Conservation (phyloP, 2,329 filamentous ascomycete species). For the Escovopsis weberi region DNA sequence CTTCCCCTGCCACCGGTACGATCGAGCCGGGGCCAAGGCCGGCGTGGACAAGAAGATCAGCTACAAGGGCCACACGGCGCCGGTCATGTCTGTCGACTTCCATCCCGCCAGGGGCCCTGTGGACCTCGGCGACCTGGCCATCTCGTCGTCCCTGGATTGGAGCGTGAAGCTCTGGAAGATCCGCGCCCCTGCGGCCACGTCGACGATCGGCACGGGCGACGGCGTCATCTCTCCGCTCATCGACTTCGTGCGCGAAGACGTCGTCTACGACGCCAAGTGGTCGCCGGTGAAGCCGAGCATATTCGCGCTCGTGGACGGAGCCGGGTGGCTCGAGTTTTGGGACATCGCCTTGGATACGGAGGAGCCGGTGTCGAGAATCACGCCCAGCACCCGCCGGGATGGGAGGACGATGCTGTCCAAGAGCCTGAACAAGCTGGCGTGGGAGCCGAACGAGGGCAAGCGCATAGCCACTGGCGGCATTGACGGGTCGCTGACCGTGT, state of each 20-base stretch:
- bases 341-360: slow-evolving; percentile 87
- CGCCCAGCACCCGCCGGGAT: slow-evolving; percentile 51
- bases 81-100: slow-evolving; percentile 92
- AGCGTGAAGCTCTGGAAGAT: slow-evolving; percentile 95
- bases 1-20: slow-evolving; percentile 92
- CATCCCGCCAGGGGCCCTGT: slow-evolving; percentile 85
- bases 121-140: slow-evolving; percentile 83
- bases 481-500: slow-evolving; percentile 79
- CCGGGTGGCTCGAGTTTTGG: slow-evolving; percentile 86
- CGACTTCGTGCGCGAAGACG: slow-evolving; percentile 85
- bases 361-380: slow-evolving; percentile 71
- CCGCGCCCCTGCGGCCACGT: slow-evolving; percentile 61
- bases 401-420: slow-evolving; percentile 58
- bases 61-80: slow-evolving; percentile 82
- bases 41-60: slow-evolving; percentile 80
- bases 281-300: slow-evolving; percentile 87
- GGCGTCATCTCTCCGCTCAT: slow-evolving; percentile 57
- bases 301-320: slow-evolving; percentile 88
- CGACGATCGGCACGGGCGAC: slow-evolving; percentile 39
- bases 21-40: slow-evolving; percentile 91
- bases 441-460: slow-evolving; percentile 83
- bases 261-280: slow-evolving; percentile 94
- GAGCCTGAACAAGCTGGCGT: slow-evolving; percentile 86
- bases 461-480: slow-evolving; percentile 81
- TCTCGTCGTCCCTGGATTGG: slow-evolving; percentile 92